These are phyloP conservation scores for Tolypocladium album DNA, from an alignment of 2,329 filamentous ascomycete species.

Conservation along the genomic window DNA sequence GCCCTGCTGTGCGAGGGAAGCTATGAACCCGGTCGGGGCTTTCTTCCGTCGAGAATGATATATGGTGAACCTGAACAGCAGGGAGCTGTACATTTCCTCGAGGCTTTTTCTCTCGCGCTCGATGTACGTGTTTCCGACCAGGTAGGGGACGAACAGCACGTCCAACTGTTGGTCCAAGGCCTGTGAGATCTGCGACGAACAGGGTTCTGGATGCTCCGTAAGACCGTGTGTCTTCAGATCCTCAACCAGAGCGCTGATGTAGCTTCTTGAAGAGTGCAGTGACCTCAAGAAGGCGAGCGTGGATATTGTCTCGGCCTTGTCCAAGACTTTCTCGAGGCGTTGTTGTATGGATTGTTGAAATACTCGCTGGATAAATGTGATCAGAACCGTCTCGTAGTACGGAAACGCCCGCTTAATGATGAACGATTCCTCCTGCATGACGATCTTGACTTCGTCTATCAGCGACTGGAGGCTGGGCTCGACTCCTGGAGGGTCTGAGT, in stretches of 20 bases:
- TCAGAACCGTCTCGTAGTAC: conserved; percentile 87
- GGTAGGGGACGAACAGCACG: conserved; percentile 63
- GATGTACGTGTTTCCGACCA: conserved; percentile 60
- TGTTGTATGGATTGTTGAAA: conserved; percentile 99
- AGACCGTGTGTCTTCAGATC: conserved; percentile 89
- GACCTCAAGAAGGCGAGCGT: conserved; percentile 85
- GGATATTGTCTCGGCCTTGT: conserved; percentile 87
- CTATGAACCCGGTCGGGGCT: conserved; percentile 83
- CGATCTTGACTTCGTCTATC: conserved; percentile 86
- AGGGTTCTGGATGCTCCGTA: conserved; percentile 89
- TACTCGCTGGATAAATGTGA: conserved; percentile 86
- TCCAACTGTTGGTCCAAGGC: conserved; percentile 66
- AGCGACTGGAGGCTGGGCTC: conserved; percentile 88
- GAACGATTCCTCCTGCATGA: conserved; percentile 93
- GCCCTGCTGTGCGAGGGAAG: conserved; percentile 78
- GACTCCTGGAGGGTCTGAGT: conserved; percentile 81
- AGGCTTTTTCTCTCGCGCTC: conserved; percentile 58
- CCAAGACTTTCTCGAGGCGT: conserved; percentile 85
- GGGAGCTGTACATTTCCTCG: conserved; percentile 76
- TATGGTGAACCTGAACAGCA: conserved; percentile 94
- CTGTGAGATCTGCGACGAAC: conserved; percentile 72
- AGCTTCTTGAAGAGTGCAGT: conserved; percentile 80
- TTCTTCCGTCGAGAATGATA: conserved; percentile 86
- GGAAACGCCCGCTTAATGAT: conserved; percentile 96
- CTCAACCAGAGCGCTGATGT: conserved; percentile 79